Evolutionary conservation across 805 yeast genomes (phyloP).

Genomic region (Sugiyamaella smithiae): DNA sequence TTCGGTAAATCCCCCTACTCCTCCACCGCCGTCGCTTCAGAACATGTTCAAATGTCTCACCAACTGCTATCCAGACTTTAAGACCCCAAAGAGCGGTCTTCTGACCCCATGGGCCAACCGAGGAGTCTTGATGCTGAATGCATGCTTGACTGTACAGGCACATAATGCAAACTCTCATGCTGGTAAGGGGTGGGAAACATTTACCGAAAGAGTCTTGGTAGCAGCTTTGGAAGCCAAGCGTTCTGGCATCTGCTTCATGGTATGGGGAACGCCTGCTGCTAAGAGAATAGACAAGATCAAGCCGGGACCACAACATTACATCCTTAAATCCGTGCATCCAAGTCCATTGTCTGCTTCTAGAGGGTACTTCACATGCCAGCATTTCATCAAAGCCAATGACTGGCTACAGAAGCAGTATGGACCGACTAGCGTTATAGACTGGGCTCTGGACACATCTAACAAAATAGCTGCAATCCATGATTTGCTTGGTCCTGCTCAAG

Average conservation of each 20-base stretch:
- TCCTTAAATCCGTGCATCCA: conserved; percentile 83
- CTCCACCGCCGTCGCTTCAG: conserved; percentile 81
- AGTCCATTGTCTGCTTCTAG: conserved; percentile 89
- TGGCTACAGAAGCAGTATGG: conserved; percentile 59
- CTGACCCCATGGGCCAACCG: conserved; percentile 79
- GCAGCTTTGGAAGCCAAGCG: conserved; percentile 41
- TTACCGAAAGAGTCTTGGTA: conserved; percentile 70
- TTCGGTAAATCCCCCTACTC: conserved; percentile 79
- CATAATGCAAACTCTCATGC: conserved; percentile 94
- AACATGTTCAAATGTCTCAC: conserved; percentile 81
- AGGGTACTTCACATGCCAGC: conserved; percentile 77
- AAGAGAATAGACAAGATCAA: conserved; percentile 49
- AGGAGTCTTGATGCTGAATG: conserved; percentile 85
- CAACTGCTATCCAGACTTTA: conserved; percentile 67
- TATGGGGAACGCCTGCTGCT: conserved; percentile 80
- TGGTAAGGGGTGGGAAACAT: conserved; percentile 85
- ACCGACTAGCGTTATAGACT: conserved; percentile 52
- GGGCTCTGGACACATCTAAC: conserved; percentile 46
- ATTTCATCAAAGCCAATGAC: conserved; percentile 70
- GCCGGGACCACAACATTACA: conserved; percentile 36
- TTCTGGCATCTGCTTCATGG: conserved; percentile 68
- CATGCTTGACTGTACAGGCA: conserved; percentile 87
- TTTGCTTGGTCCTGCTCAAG: conserved; percentile 8
- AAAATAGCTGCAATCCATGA: conserved; percentile 17
- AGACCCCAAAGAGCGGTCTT: conserved; percentile 62